These are phyloP conservation scores for Fistulifera pelliculosa DNA, from an alignment of 108 stramenopile genomes.

Conservation along the genomic window DNA sequence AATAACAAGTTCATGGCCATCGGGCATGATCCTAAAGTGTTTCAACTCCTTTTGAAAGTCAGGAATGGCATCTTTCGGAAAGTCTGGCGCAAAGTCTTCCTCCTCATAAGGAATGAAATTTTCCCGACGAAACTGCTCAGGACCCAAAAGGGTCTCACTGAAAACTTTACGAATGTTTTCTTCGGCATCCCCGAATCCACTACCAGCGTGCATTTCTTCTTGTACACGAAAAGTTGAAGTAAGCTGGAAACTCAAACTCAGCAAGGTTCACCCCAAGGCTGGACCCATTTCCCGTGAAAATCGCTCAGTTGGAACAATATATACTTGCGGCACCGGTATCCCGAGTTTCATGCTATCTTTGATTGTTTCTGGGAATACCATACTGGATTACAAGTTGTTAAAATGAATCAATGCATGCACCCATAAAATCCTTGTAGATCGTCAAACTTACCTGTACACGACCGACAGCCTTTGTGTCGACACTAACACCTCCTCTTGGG, in stretches of 20 bases:
- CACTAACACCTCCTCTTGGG: slow-evolving; percentile 71
- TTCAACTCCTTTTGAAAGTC: slow-evolving; percentile 82
- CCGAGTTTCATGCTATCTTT: slow-evolving; percentile 90
- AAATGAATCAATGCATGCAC: background rate
- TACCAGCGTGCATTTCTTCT: slow-evolving; percentile 77
- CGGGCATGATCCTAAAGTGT: slow-evolving; percentile 77
- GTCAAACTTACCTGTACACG: slow-evolving; percentile 52
- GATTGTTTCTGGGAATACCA: slow-evolving; percentile 94
- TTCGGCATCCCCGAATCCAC: slow-evolving; percentile 76
- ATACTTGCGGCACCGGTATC: slow-evolving; percentile 70
- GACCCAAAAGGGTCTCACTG: slow-evolving; percentile 78
- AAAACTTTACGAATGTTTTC: slow-evolving; percentile 77
- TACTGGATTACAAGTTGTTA: slow-evolving; percentile 32
- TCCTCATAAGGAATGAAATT: slow-evolving; percentile 43
- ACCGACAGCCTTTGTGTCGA: slow-evolving; percentile 72
- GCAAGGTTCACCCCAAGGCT: slow-evolving; percentile 89
- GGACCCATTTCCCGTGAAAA: slow-evolving; percentile 88
- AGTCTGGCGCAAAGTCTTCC: slow-evolving; percentile 78
- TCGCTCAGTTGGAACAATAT: slow-evolving; percentile 87
- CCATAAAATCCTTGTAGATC: background rate
- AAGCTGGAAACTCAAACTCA: slow-evolving; percentile 95
- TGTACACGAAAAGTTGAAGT: slow-evolving; percentile 89
- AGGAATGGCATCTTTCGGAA: slow-evolving; percentile 72
- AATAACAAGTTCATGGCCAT: slow-evolving; percentile 68
- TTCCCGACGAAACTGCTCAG: slow-evolving; percentile 55